Conservation (phyloP, 2,329 filamentous ascomycete genomes). For the Beauveria sp. region DNA sequence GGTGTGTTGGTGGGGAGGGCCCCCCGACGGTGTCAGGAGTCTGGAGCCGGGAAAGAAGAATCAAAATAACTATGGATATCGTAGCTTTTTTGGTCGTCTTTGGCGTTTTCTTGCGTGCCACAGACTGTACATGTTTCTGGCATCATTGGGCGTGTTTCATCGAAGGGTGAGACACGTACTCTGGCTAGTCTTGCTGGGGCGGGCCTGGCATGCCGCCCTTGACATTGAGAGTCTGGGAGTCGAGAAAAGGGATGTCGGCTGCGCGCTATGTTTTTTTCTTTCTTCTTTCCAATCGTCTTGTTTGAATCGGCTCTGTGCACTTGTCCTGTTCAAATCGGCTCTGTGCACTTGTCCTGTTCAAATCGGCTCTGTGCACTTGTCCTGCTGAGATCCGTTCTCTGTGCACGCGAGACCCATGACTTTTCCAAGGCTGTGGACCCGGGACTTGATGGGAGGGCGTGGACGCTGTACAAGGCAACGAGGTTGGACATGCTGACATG, state of each 20-base stretch:
- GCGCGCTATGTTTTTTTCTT: neutral
- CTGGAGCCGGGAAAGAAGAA: neutral
- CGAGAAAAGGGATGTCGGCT: neutral
- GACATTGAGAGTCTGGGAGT: neutral
- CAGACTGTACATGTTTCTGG: conserved; percentile 17
- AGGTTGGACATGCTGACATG: too few relatives aligned
- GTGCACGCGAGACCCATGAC: neutral
- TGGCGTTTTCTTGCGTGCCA: conserved; percentile 9
- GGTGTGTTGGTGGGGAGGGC: neutral
- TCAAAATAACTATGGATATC: neutral
- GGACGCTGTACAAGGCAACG: neutral
- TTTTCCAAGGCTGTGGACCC: neutral
- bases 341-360: too few relatives aligned
- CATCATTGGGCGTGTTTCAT: conserved; percentile 26
- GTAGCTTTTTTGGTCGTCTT: neutral
- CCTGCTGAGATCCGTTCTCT: neutral
- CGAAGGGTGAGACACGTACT: conserved; percentile 25
- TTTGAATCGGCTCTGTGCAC: neutral
- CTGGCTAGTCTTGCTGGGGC: conserved; percentile 11
- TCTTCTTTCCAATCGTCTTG: neutral
- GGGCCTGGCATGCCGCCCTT: conserved; percentile 9
- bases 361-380: neutral
- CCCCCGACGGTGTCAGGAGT: neutral
- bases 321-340: too few relatives aligned
- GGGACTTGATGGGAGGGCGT: neutral